Percentiles rank a stretch among this genome's conserved stretches.
phyloP scores from a whole-genome alignment of 225 moss, liverwort and hornwort genomes.

The Bryum argenteum region DNA sequence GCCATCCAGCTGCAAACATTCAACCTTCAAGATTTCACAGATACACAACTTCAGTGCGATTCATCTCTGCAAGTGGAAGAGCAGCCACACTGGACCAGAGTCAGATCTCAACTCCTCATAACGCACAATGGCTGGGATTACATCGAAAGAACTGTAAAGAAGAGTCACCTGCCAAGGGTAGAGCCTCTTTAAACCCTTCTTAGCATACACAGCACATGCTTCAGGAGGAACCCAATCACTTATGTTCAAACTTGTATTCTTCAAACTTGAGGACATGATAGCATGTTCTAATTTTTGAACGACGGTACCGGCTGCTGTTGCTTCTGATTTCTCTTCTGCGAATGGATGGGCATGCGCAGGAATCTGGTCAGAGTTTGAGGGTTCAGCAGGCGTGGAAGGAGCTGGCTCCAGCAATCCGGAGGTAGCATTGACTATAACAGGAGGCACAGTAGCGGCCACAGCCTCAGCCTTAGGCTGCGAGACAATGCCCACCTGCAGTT shows the following conservation, averaged over 20 bases:
- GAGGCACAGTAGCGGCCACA: constrained; percentile 9
- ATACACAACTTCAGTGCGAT: constrained; percentile 35
- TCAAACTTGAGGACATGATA: constrained; percentile 21
- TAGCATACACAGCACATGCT: constrained; percentile 66
- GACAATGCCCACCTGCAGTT: constrained; percentile 24
- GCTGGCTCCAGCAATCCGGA: constrained; percentile 20
- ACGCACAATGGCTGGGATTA: constrained; percentile 6
- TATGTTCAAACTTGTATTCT: constrained; percentile 56
- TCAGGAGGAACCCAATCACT: constrained; percentile 83
- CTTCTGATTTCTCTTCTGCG: constrained; percentile 25
- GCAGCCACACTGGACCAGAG: constrained; percentile 13
- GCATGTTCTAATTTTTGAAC: constrained; percentile 21
- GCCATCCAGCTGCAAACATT: constrained; percentile 84
- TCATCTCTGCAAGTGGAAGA: constrained; percentile 19
- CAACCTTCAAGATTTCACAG: constrained; percentile 58
- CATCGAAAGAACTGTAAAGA: constrained; percentile 11
- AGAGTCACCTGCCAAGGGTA: constrained; percentile 92
- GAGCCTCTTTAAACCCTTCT: constrained; percentile 69
- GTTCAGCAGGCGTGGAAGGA: constrained; percentile 31
- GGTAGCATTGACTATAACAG: constrained; percentile 27
- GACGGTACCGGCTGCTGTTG: constrained; percentile 13
- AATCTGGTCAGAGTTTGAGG: constrained; percentile 21
- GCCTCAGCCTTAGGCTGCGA: constrained; percentile 15
- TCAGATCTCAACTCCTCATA: constrained; percentile 14
- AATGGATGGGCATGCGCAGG: constrained; percentile 19